Evolutionary conservation across 495 filamentous ascomycete genomes (phyloP), one percentile per base, ranked within the genome.

Genomic region (Penicillium silybi): DNA sequence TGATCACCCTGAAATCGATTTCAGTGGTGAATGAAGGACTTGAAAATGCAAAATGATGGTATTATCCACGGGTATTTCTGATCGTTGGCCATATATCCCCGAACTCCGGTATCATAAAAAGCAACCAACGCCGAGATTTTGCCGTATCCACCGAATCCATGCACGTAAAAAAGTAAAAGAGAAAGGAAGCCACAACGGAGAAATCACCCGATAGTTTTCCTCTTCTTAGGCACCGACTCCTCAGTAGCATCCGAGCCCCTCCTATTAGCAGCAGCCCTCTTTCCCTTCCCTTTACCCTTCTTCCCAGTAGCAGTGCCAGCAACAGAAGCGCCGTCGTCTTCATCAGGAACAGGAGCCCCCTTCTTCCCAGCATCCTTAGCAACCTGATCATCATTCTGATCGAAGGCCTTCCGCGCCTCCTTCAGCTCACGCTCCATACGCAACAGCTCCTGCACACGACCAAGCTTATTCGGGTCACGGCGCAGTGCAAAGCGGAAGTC

Each of bases 401-500:
- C 80, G 45, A 92, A 83, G 13, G 79, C 78, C 66, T 86, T 88
- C 13, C 88, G 74, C n/a, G 86, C 82, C 54, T 84, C 78, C 63
- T 90, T 89, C 40, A 96, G 80, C 48, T 85, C 81, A 61, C 85
- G 83, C 53, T 92, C 86, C 80, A 87, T 89, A 56, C 83, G 82
- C 46, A 97, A 71, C 56, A 95, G 76, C 67, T 95, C 90, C 73
- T 90, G 83, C 49, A 97, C 88, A 70, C 93, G 85, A 19, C 93
- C 93, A 41, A 97, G 80, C 66, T 93, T 91, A 58, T 80, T 74
- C 19, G 88, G 84, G 61, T 97, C 93, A 29, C 85, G 81, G 27
- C 95, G 83, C 46, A 97, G 81, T 26, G 88, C 88, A 62, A 93
- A 97, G 62, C 92, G 88, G 76, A 97, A 95, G 67, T 98, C 93